Conservation (phyloP, 208 protist species). For the Acanthamoeba lugdunensis region DNA sequence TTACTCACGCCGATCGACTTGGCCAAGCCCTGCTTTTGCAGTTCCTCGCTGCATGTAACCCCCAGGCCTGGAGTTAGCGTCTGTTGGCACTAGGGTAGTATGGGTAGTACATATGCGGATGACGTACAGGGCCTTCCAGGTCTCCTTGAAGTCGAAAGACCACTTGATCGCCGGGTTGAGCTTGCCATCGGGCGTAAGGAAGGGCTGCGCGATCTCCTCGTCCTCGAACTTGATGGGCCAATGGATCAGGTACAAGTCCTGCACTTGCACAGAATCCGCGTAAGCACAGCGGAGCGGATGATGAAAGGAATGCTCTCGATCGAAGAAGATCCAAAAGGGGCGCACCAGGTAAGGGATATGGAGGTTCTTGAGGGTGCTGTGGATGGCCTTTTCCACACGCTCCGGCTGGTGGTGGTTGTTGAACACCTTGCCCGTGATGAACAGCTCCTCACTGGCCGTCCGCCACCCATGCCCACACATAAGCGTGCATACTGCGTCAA, state of each 20-base stretch:
- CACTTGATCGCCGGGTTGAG: not conserved
- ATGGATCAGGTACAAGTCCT: slow-evolving; percentile 57
- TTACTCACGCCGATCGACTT: slow-evolving; percentile 72
- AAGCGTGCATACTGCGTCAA: too few relatives aligned
- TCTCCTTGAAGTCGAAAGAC: slow-evolving; percentile 50
- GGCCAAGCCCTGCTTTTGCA: slow-evolving; percentile 46
- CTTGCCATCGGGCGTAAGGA: not conserved
- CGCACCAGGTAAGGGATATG: slow-evolving; percentile 35
- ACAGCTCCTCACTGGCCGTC: slow-evolving; percentile 64
- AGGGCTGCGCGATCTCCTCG: slow-evolving; percentile 11
- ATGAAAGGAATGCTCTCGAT: too few relatives aligned
- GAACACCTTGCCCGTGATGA: slow-evolving; percentile 68
- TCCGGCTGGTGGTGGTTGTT: slow-evolving; percentile 66
- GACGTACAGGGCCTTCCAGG: slow-evolving; percentile 43
- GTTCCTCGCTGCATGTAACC: too few relatives aligned
- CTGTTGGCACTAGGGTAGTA: too few relatives aligned
- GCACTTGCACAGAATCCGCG: too few relatives aligned
- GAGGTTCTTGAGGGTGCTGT: slow-evolving; percentile 70
- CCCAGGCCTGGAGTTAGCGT: too few relatives aligned
- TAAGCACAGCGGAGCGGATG: too few relatives aligned
- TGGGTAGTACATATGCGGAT: not conserved
- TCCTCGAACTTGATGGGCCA: slow-evolving; percentile 74
- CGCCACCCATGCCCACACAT: too few relatives aligned
- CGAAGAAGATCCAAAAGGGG: too few relatives aligned
- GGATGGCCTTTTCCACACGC: not conserved